phyloP scores from a whole-genome alignment of 805 yeast species.

The Saccharomycopsis babjevae region DNA sequence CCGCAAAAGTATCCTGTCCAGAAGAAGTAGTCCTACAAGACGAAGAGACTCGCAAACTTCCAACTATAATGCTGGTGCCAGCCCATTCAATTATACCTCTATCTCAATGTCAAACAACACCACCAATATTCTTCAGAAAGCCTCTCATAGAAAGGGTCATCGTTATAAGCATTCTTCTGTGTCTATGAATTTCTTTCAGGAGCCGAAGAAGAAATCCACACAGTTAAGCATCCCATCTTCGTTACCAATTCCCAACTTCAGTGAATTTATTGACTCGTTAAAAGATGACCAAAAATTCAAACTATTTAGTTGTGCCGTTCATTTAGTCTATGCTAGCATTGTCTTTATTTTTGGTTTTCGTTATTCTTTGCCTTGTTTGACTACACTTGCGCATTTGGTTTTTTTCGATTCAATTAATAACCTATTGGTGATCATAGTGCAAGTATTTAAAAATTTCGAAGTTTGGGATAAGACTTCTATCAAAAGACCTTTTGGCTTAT shows the following conservation, averaged over 20 bases:
- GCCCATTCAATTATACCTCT: slow-evolving; percentile 13
- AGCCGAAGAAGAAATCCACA: slow-evolving; percentile 60
- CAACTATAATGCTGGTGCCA: neutral
- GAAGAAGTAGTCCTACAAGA: slow-evolving; percentile 6
- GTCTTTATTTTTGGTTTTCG: slow-evolving; percentile 53
- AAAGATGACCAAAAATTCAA: slow-evolving; percentile 47
- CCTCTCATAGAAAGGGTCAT: slow-evolving; percentile 85
- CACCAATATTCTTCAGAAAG: slow-evolving; percentile 27
- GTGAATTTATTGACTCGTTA: slow-evolving; percentile 55
- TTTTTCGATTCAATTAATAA: slow-evolving; percentile 83
- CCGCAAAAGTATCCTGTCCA: slow-evolving; percentile 1
- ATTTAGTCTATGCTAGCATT: slow-evolving; percentile 41
- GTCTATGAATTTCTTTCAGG: slow-evolving; percentile 91
- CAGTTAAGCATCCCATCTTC: slow-evolving; percentile 70
- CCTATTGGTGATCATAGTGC: slow-evolving; percentile 56
- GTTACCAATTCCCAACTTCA: slow-evolving; percentile 34
- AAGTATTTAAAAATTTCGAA: slow-evolving; percentile 80
- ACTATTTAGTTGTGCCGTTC: slow-evolving; percentile 49
- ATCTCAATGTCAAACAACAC: slow-evolving; percentile 17
- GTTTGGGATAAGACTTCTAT: slow-evolving; percentile 81
- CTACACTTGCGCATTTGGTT: slow-evolving; percentile 77
- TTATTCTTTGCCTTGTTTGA: slow-evolving; percentile 47
- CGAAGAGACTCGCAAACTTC: slow-evolving; percentile 8
- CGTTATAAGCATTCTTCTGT: slow-evolving; percentile 93
- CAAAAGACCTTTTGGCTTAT: slow-evolving; percentile 84